Base-by-base conservation (phyloP, 352 stramenopile genomes). In the Pythium pectinolyticum region DNA sequence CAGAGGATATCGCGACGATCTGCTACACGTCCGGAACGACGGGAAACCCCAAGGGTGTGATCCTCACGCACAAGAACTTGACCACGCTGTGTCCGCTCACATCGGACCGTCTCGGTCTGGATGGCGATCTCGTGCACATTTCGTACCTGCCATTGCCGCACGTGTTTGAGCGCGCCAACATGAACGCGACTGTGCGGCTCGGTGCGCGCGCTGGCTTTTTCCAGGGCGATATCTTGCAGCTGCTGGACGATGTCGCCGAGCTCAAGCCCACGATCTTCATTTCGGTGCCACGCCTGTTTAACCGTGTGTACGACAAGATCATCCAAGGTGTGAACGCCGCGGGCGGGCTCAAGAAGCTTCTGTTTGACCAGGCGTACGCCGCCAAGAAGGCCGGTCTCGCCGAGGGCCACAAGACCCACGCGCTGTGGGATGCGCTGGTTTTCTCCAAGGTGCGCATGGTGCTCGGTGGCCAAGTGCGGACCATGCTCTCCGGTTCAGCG, bases 271-370 rank as follows among this genome's bases (percentile, higher is more conserved):
- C 96, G 20, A 62, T 98, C 0, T 97, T 99, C 66, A 78, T 92
- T 12, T 93, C 88, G 1, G 96, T 98, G 37, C 97, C 97, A 1
- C 87, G 97, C 22, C 83, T 99, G 20, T 85, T 98, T 55, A 98
- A 99, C 69, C 97, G 97, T 65, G 95, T 99, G 54, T 92, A 99
- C 75, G 95, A 99, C 84, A 98, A 98, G 73, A 90, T 98, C 66
- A 80, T 80, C n/a, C 75, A 89, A 41, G 82, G 80, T 9, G 88
- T 96, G 10, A 77, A 67, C 15, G 61, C 73, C 30, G 76, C 80
- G 0, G 75, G 77, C 22, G 75, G 67, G 3, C n/a, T 92, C 25
- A 89, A 88, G 70, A 88, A 87, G 59, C 50, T 81, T 19, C 75
- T 94, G 31, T 94, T 90, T 34, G 72, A 88, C 46, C 76, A 88